Evolutionary conservation across 345 rosid genomes (phyloP).

Genomic region (Populus pruinosa): DNA sequence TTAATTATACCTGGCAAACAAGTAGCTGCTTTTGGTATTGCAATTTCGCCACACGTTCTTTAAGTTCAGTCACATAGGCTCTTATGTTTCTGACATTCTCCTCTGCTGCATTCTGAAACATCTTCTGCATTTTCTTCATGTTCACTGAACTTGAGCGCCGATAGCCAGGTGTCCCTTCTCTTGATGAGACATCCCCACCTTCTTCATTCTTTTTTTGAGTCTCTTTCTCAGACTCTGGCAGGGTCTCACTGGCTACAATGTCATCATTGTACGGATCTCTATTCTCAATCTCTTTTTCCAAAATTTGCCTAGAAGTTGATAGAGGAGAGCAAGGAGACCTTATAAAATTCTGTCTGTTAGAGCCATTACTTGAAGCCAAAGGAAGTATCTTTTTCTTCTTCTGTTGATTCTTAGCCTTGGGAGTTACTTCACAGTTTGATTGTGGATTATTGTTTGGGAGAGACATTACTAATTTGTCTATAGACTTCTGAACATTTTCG

Average conservation of each 20-base stretch:
- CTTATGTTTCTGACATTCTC: conserved; percentile 96
- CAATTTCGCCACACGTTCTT: conserved; percentile 93
- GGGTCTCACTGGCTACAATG: conserved; percentile 36
- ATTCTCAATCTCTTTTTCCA: conserved; percentile 77
- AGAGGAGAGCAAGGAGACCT: conserved; percentile 91
- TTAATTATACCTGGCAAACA: conserved; percentile 74
- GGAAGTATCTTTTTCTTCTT: conserved; percentile 88
- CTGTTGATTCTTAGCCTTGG: conserved; percentile 62
- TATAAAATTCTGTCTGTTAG: conserved; percentile 66
- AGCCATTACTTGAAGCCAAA: conserved; percentile 63
- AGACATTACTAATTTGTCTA: conserved; percentile 93
- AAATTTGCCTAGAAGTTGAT: conserved; percentile 67
- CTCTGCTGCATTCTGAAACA: conserved; percentile 99
- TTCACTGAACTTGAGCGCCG: conserved; percentile 83
- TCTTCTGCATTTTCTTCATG: conserved; percentile 97
- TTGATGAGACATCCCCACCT: conserved; percentile 73
- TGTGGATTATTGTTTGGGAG: conserved; percentile 62
- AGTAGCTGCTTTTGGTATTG: conserved; percentile 99
- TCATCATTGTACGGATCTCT: conserved; percentile 66
- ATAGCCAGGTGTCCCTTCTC: conserved; percentile 71
- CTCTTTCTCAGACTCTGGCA: conserved; percentile 53
- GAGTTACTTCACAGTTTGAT: conserved; percentile 44
- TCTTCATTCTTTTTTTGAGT: conserved; percentile 81
- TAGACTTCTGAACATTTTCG: conserved; percentile 94
- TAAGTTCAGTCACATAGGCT: conserved; percentile 86